Evolutionary conservation across 2,329 filamentous ascomycete species (phyloP), one percentile per base, ranked within the genome.

Genomic region (Xylaria sp.): DNA sequence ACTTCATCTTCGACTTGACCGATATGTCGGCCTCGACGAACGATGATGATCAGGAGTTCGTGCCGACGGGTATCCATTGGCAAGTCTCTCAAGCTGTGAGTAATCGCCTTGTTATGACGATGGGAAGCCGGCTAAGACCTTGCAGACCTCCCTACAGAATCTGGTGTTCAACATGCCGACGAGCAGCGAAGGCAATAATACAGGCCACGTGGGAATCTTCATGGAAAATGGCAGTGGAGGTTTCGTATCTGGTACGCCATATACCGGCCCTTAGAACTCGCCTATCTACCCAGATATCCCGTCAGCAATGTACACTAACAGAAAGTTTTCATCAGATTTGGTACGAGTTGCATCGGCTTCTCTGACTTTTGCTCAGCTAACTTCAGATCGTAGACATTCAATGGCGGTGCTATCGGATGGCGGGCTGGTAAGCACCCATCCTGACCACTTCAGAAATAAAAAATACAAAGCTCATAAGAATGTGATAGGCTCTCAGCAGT

Each of bases 11-110:
- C 55, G 82, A 85, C 63, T 71, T 83, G 54, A 66, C 84, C 83
- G 73, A 87, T 85, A 74, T 86, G 55, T 43, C 55, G 9, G 9
- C 3, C 2, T 33, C 27, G 5, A 48, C 44, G 2, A 25, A 21
- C 31, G 23, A 77, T 72, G 6, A 79, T 82, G 77, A 81, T 79
- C 38, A 71, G 74, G 40, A 69, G 66, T 38, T 60, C 13, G 66
- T 62, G 2, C 68, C 76, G 1, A 80, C 84, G 15, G 83, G 84
- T 68, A 85, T 87, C 57, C 84, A 87, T 70, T 87, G 84, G 84
- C 85, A 87, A 68, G 84, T 87, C 17, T 80, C 81, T 13, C 85
- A 87, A 70, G 85, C 85, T n/a, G n/a, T n/a, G n/a, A n/a, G n/a
- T n/a, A n/a, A n/a, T n/a, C n/a, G n/a, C n/a, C n/a, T n/a, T n/a